These are phyloP conservation scores for Phytophthora citrophthora DNA, from an alignment of 352 stramenopile species.

Conservation along the genomic window DNA sequence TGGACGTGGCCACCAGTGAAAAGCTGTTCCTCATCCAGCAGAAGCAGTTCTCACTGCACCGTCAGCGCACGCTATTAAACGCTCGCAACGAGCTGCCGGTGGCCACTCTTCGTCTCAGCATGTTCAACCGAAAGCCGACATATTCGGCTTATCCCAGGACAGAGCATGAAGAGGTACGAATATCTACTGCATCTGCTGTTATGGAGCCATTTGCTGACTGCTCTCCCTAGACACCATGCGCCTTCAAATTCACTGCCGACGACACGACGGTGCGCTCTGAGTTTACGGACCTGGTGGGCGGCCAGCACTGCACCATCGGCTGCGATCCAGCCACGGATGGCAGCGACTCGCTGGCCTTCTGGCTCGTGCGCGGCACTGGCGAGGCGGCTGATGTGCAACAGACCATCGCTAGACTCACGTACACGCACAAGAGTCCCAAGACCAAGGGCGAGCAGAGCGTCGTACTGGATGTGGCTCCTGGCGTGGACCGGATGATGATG, in stretches of 20 bases:
- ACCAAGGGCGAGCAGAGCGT: conserved; percentile 26
- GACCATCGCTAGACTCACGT: conserved; percentile 34
- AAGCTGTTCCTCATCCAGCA: conserved; percentile 36
- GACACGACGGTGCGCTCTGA: conserved; percentile 34
- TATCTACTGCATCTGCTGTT: background rate
- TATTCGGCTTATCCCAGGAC: conserved; percentile 45
- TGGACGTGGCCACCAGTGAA: conserved; percentile 30
- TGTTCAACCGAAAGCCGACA: conserved; percentile 42
- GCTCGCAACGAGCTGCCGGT: conserved; percentile 39
- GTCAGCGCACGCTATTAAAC: conserved; percentile 44
- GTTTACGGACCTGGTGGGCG: conserved; percentile 45
- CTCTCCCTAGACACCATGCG: conserved; percentile 25
- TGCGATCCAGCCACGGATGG: conserved; percentile 28
- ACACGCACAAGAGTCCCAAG: conserved; percentile 34
- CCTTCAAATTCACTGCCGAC: conserved; percentile 43
- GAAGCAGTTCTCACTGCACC: conserved; percentile 43
- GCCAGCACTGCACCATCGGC: conserved; percentile 38
- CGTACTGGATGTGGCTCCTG: conserved; percentile 38
- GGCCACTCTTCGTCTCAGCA: conserved; percentile 37
- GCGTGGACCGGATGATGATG: conserved; percentile 52
- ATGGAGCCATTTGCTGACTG: background rate
- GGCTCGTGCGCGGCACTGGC: conserved; percentile 39
- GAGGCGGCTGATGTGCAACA: conserved; percentile 37
- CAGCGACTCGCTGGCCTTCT: conserved; percentile 38
- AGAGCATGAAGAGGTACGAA: conserved; percentile 39